Evolutionary conservation across 257 asterid genomes (phyloP).

Genomic region (Nyctanthes arbortristis): DNA sequence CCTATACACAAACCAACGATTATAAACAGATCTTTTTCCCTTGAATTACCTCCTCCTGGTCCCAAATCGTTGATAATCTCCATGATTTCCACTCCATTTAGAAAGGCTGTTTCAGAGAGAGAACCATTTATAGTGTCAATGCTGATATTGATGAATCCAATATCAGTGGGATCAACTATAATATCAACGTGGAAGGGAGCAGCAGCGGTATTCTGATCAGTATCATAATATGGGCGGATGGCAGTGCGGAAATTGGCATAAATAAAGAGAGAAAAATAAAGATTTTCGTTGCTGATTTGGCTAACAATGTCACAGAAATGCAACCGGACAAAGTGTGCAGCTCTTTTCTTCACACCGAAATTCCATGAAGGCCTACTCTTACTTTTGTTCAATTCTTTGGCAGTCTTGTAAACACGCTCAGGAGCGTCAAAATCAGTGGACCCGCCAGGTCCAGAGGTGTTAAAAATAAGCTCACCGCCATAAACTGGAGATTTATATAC

Average conservation of each 20-base stretch:
- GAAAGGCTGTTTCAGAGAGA: constrained; percentile 8
- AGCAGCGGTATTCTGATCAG: fast-evolving
- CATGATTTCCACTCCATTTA: constrained; percentile 75
- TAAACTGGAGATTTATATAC: background rate
- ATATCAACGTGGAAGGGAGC: constrained; percentile 44
- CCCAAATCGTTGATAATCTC: constrained; percentile 22
- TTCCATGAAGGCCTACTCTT: constrained; percentile 31
- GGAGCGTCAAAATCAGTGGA: constrained; percentile 50
- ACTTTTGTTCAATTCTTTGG: constrained; percentile 34
- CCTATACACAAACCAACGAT: constrained; percentile 41
- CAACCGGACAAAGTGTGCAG: constrained; percentile 37
- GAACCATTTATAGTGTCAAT: constrained; percentile 29
- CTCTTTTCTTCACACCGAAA: constrained; percentile 35
- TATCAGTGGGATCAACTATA: constrained; percentile 42
- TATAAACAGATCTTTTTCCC: background rate
- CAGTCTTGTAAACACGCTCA: constrained; percentile 43
- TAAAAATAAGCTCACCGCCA: background rate
- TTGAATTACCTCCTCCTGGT: background rate
- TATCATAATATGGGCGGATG: background rate
- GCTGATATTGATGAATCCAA: constrained; percentile 47
- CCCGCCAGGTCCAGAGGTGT: background rate
- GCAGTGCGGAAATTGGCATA: background rate
- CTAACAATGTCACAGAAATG: constrained; percentile 63
- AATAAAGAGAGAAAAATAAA: constrained; percentile 33
- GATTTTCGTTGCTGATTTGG: background rate